These are phyloP conservation scores for Lathyrus sativus DNA, from an alignment of 306 rosid species.

Conservation along the genomic window DNA sequence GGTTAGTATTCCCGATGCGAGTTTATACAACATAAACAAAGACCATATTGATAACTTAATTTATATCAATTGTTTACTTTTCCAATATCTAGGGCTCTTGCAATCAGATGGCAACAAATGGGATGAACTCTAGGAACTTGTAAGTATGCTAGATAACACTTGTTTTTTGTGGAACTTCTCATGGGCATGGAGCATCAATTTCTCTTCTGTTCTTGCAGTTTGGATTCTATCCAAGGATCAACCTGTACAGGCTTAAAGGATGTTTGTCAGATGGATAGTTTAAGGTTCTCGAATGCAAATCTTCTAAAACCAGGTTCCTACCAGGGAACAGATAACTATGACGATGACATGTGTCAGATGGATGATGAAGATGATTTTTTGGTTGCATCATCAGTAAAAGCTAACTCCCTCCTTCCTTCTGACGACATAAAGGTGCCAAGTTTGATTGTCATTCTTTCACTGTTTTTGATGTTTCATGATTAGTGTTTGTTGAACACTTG, in stretches of 20 bases:
- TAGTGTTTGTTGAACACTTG: constrained; percentile 25
- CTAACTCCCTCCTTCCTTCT: constrained; percentile 48
- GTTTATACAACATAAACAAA: constrained; percentile 30
- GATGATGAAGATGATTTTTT: constrained; percentile 68
- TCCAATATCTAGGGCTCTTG: constrained; percentile 58
- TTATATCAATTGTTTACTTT: constrained; percentile 31
- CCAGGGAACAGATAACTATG: constrained; percentile 54
- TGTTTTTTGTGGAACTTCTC: constrained; percentile 37
- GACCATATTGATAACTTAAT: constrained; percentile 22
- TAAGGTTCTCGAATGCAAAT: constrained; percentile 59
- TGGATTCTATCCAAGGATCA: constrained; percentile 55
- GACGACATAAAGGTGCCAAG: constrained; percentile 62
- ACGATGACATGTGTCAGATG: constrained; percentile 79
- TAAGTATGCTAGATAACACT: constrained; percentile 45
- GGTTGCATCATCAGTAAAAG: constrained; percentile 55
- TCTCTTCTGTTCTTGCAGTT: constrained; percentile 48
- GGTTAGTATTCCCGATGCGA: constrained; percentile 51
- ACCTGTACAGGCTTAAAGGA: constrained; percentile 68
- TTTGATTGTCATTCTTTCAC: constrained; percentile 22
- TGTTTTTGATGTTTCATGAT: constrained; percentile 39
- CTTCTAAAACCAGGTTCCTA: constrained; percentile 48
- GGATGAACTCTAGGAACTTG: constrained; percentile 60
- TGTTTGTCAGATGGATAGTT: constrained; percentile 69
- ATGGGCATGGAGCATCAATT: constrained; percentile 15
- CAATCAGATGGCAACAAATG: constrained; percentile 51